Percentiles rank a stretch among this genome's conserved stretches.
phyloP scores from a whole-genome alignment of 2,329 filamentous ascomycete species.

The Fusarium floridanum region DNA sequence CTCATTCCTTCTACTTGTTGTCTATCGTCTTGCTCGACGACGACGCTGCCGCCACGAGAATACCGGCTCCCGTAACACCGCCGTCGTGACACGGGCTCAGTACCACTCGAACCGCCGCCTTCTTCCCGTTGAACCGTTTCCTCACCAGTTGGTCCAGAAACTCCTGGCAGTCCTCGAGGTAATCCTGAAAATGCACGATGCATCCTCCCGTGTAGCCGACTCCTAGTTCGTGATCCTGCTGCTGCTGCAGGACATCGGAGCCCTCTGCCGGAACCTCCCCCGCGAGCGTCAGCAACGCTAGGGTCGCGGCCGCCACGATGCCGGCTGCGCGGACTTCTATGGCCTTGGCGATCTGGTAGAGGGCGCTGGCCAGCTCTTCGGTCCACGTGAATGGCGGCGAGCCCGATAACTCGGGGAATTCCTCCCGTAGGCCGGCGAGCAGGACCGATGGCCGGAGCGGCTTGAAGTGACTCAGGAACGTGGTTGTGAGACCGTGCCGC shows the following conservation, averaged over 20 bases:
- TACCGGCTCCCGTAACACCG: conserved; percentile 72
- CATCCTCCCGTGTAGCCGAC: conserved; percentile 86
- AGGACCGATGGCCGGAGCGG: conserved; percentile 62
- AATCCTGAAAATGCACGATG: conserved; percentile 83
- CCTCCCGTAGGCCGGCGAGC: conserved; percentile 61
- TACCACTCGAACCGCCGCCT: conserved; percentile 60
- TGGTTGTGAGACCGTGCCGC: conserved; percentile 76
- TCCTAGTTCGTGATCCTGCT: conserved; percentile 67
- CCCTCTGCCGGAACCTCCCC: conserved; percentile 69
- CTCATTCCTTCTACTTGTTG: conserved; percentile 39
- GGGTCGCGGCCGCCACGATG: conserved; percentile 78
- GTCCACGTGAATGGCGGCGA: conserved; percentile 72
- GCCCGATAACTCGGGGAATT: conserved; percentile 64
- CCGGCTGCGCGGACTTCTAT: conserved; percentile 81
- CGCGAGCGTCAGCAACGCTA: conserved; percentile 77
- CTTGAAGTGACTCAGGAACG: conserved; percentile 78
- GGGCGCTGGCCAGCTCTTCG: conserved; percentile 65
- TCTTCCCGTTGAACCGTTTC: conserved; percentile 43
- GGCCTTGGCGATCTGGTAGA: conserved; percentile 76
- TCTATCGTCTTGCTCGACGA: conserved; percentile 52
- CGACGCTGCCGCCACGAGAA: conserved; percentile 64
- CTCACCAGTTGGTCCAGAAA: conserved; percentile 71
- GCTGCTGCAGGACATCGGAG: conserved; percentile 22
- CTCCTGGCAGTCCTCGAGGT: conserved; percentile 75
- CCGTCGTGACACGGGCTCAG: conserved; percentile 71